Base-by-base conservation (phyloP, 768 basidiomycete genomes). In the Collybia sordida region DNA sequence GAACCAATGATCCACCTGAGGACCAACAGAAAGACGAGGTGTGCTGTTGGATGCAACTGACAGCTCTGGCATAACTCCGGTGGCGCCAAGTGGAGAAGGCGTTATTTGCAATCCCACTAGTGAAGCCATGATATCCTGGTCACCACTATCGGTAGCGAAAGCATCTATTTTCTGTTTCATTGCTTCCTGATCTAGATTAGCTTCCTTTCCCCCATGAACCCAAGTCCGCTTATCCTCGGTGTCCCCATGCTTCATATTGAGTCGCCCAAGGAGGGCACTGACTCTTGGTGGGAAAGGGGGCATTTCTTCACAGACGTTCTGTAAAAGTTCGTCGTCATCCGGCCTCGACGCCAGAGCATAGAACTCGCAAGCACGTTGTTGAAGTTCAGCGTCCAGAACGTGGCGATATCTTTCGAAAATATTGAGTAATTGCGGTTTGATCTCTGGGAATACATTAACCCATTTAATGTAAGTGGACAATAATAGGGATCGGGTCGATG, bases 371-470 rank as follows among this genome's bases (percentile, higher is more conserved):
- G 97, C 97, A 47, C 97, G 87, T 66, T 99, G 97, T 66, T 99
- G 97, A 2, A 99, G 77, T 62, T 99, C 97, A 15, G 94, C 86
- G 67, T 99, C 97, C 12, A 99, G 83, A 39, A 98, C 92, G 61
- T 96, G 93, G n/a, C 93, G 86, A 64, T 97, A 98, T 14, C 94
- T 91, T 59, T 98, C 94, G 59, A 99, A 97, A 59, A 98, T 93
- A 66, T 87, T 90, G 64, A 98, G 60, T 23, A 99, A 82, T 57
- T 98, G 94, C 6, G 86, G 80, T 60, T 95, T 97, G 71, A 99
- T 97, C 67, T 99, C 97, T 17, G 97, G 97, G 69, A 98, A 99
- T 49, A 99, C 91, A 65, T 99, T 99, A 55, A 97, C 93, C 96
- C 96, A 98, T 80, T 99, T 99, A 74, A 98, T 88, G 65, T 99